Evolutionary conservation across 2,329 filamentous ascomycete genomes (phyloP).

Genomic region (Xylariaceae sp.): DNA sequence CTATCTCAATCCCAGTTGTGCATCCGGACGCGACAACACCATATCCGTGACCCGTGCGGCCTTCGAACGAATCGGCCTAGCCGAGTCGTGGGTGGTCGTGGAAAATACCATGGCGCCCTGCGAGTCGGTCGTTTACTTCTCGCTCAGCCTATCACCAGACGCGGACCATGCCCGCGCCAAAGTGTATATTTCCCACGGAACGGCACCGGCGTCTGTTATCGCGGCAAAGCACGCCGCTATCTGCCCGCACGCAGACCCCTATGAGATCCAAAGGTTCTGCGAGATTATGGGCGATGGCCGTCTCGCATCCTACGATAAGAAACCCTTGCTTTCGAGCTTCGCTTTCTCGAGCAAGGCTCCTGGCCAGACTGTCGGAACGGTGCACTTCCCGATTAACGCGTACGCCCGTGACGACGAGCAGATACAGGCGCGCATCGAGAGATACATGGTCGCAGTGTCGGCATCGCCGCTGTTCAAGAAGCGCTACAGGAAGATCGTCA

Average conservation of each 20-base stretch:
- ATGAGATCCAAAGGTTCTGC: constrained; percentile 22
- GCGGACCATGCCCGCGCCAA: constrained; percentile 12
- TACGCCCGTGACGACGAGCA: constrained; percentile 16
- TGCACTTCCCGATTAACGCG: constrained; percentile 18
- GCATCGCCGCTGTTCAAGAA: constrained; percentile 6
- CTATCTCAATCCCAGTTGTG: constrained; percentile 16
- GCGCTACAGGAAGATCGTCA: constrained; percentile 14
- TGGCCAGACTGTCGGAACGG: constrained; percentile 10
- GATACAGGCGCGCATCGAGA: constrained; percentile 12
- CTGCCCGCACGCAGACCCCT: constrained; percentile 12
- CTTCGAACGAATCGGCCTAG: constrained; percentile 16
- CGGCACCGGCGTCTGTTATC: constrained; percentile 7
- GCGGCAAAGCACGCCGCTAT: constrained; percentile 13
- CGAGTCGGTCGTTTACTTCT: constrained; percentile 20
- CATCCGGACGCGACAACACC: constrained; percentile 1
- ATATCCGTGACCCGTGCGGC: constrained; percentile 8
- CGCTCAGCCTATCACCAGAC: constrained; percentile 15
- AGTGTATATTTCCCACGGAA: constrained; percentile 17
- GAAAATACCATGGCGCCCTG: constrained; percentile 2
- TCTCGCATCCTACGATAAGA: constrained; percentile 11
- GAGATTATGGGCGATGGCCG: constrained; percentile 11
- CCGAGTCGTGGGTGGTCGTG: constrained; percentile 5
- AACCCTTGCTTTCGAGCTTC: constrained; percentile 20
- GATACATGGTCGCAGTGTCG: constrained; percentile 9
- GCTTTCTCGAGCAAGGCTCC: constrained; percentile 15